Base-by-base conservation (phyloP, 176 grass and related monocot genomes). In the Areca catechu region DNA sequence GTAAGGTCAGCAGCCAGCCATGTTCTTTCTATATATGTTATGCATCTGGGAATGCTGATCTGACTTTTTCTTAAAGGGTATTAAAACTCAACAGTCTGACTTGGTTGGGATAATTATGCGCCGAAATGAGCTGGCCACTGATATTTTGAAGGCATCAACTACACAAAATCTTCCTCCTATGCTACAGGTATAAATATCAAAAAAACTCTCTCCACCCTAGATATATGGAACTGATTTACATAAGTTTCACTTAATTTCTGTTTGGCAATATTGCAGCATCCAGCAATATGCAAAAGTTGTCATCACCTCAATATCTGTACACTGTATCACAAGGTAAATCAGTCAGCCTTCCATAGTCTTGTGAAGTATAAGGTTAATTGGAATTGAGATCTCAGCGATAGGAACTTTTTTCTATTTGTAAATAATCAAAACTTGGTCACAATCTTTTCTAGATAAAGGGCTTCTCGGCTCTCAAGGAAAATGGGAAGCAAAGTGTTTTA, bases 81-180 rank as follows among this genome's bases (percentile, higher is more conserved):
- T 91, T 61, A 97, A 97, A 81, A 83, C 82, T 71, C 82, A 91
- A 61, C 77, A 83, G 27, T 76, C 86, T 48, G 80, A 97, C 64
- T 80, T 97, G 53, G 65, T 97, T 70, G 92, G 92, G 50, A 37
- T 97, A 74, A 84, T 97, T 64, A 85, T 97, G 86, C 86, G 86
- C 16, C 79, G 92, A 66, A 97, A 97, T 0, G 92, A 97, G 69
- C 86, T 97, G 79, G 92, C 92, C 51, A 67, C 83, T 53, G 92
- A 97, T 65, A 88, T 97, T 49, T 72, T 88, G 51, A 97, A 91
- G 74, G 92, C 92, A 58, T 91, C 77, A 14, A 82, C 51, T 57
- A 75, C 77, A 58, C 83, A 85, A 54, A 74, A 52, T 61, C 73
- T 97, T 53, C 92, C 86, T 77, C 66, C 86, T 54, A 97, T 97